Evolutionary conservation across 192 early-diverging fungal species (phyloP).

Genomic region (Coemansia sp.): DNA sequence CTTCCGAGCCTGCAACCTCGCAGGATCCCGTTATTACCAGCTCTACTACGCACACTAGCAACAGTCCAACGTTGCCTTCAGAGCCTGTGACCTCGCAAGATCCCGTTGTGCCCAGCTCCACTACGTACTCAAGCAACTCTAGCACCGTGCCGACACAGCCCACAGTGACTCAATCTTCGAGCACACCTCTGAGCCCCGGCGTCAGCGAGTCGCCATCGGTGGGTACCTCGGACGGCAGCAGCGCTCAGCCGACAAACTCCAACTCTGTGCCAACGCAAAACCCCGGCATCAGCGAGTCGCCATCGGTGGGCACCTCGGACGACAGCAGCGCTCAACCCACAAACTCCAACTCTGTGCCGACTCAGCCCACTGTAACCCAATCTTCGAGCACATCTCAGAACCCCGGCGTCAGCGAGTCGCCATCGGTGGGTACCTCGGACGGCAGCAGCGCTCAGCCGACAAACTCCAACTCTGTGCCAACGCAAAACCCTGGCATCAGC

Average conservation of each 20-base stretch:
- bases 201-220: neutral
- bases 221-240: neutral
- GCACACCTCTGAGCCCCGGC: neutral
- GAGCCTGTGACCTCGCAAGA: neutral
- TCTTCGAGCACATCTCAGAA: neutral
- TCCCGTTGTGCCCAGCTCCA: no score
- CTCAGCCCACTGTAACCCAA: neutral
- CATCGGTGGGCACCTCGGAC: neutral
- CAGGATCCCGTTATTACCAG: no score
- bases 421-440: neutral
- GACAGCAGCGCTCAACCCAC: no score
- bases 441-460: conserved; percentile 1
- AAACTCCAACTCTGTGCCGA: neutral
- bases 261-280: neutral
- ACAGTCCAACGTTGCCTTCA: neutral
- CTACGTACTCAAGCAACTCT: no score
- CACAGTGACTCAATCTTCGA: neutral
- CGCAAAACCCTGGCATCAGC: no score
- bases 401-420: neutral
- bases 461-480: neutral
- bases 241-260: no score
- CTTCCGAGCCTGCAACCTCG: no score
- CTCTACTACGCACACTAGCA: no score
- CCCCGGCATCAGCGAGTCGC: neutral
- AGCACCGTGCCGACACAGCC: no score